These are phyloP conservation scores for Trichophyton simii DNA, from an alignment of 2,329 filamentous ascomycete genomes.

Conservation along the genomic window DNA sequence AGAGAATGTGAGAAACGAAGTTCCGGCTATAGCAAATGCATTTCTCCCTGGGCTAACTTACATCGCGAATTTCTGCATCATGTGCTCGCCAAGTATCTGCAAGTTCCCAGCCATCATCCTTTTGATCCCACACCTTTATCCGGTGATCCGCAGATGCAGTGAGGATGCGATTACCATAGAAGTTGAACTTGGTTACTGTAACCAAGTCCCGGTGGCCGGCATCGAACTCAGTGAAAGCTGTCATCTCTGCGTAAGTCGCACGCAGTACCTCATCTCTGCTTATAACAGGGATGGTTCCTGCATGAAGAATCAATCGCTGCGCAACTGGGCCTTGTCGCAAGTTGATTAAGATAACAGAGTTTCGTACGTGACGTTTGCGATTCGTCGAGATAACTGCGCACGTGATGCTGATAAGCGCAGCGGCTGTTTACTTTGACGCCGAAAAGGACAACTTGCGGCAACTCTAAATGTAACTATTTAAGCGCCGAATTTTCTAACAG, in stretches of 20 bases:
- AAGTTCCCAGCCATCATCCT: conserved; percentile 62
- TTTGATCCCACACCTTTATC: conserved; percentile 76
- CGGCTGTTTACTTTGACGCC: neutral
- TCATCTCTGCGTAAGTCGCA: conserved; percentile 16
- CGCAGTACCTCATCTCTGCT: conserved; percentile 1
- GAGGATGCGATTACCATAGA: conserved; percentile 80
- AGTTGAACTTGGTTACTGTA: conserved; percentile 77
- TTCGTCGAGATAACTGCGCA: neutral
- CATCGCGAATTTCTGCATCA: conserved; percentile 79
- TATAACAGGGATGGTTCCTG: conserved; percentile 3
- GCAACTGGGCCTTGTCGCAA: neutral
- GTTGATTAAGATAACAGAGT: neutral
- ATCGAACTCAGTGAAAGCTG: conserved; percentile 33
- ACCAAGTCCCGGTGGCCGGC: conserved; percentile 51
- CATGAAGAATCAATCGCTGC: neutral
- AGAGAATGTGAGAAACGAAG: neutral
- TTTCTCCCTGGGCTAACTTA: conserved; percentile 39
- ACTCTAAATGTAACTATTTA: neutral
- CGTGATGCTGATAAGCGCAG: neutral
- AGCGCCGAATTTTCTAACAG: neutral
- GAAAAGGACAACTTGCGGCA: conserved; percentile 1
- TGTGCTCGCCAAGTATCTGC: conserved; percentile 85
- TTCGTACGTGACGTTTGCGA: neutral
- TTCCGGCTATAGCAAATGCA: neutral
- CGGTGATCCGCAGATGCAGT: conserved; percentile 86